A percentile compares a stretch with the other conserved stretches of the same genome.
phyloP scores from a whole-genome alignment of 805 yeast species.

The Wickerhamomyces pijperi region DNA sequence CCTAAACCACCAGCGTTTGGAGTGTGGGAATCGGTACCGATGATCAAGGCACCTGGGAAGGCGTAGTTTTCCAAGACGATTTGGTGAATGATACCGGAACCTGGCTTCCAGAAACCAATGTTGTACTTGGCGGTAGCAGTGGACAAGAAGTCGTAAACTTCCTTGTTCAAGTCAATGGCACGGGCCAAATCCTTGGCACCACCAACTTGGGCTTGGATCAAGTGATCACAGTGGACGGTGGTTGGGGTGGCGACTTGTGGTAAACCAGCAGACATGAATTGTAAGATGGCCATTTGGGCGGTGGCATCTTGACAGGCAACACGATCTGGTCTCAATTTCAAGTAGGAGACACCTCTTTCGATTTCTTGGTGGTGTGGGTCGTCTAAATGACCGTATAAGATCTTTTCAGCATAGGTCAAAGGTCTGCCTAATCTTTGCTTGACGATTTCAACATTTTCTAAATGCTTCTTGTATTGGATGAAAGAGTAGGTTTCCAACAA shows the following conservation, averaged over 20 bases:
- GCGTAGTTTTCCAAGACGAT: conserved; percentile 93
- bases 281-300: conserved; percentile 95
- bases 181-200: conserved; percentile 76
- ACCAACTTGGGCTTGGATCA: conserved; percentile 92
- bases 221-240: conserved; percentile 95
- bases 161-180: conserved; percentile 84
- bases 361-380: conserved; percentile 83
- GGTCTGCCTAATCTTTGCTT: conserved; percentile 77
- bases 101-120: conserved; percentile 98
- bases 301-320: conserved; percentile 99
- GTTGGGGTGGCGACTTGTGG: conserved; percentile 88
- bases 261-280: conserved; percentile 93
- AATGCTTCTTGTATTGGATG: conserved; percentile 84
- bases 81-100: conserved; percentile 98
- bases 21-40: conserved; percentile 96
- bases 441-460: conserved; percentile 81
- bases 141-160: conserved; percentile 85
- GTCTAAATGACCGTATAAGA: conserved; percentile 88
- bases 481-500: conserved; percentile 73
- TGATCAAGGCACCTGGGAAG: conserved; percentile 92
- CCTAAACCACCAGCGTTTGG: conserved; percentile 99
- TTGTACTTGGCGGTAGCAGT: conserved; percentile 90
- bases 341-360: conserved; percentile 80
- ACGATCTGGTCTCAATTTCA: conserved; percentile 93
- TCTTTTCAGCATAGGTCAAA: conserved; percentile 90